phyloP scores from a whole-genome alignment of 2,329 filamentous ascomycete species.

The Fusarium lyarnte region DNA sequence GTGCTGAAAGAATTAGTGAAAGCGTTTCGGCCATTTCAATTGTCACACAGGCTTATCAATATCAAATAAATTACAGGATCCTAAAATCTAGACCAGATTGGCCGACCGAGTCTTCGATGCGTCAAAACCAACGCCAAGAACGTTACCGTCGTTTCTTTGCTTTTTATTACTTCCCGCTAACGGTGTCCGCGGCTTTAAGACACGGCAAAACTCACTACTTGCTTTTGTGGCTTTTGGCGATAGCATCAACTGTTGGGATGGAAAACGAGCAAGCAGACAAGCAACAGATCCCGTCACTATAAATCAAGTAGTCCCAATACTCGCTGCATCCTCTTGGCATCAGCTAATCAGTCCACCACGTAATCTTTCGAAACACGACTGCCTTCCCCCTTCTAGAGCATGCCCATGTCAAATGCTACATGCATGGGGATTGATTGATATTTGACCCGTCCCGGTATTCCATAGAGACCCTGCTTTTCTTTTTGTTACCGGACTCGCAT shows the following conservation, averaged over 20 bases:
- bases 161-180: conserved; percentile 14
- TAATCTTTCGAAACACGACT: conserved; percentile 41
- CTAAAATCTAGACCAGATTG: neutral
- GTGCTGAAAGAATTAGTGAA: conserved; percentile 1
- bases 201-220: neutral
- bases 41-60: neutral
- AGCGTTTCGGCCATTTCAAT: neutral
- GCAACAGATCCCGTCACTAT: neutral
- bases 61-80: neutral
- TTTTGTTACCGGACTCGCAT: conserved; percentile 3
- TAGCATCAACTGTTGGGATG: neutral
- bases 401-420: conserved; percentile 14
- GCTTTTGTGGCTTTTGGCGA: neutral
- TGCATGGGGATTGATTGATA: conserved; percentile 7
- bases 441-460: conserved; percentile 25
- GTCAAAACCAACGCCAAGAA: neutral
- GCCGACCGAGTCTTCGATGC: conserved; percentile 12
- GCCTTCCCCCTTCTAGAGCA: conserved; percentile 29
- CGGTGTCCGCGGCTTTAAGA: neutral
- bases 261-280: neutral
- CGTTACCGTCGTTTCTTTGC: neutral
- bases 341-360: conserved; percentile 33
- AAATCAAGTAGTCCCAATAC: conserved; percentile 26
- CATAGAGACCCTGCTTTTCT: conserved; percentile 29
- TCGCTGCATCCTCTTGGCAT: conserved; percentile 21